These are phyloP conservation scores for Backusella luteola DNA, from an alignment of 192 early-diverging fungal species.

Conservation along the genomic window DNA sequence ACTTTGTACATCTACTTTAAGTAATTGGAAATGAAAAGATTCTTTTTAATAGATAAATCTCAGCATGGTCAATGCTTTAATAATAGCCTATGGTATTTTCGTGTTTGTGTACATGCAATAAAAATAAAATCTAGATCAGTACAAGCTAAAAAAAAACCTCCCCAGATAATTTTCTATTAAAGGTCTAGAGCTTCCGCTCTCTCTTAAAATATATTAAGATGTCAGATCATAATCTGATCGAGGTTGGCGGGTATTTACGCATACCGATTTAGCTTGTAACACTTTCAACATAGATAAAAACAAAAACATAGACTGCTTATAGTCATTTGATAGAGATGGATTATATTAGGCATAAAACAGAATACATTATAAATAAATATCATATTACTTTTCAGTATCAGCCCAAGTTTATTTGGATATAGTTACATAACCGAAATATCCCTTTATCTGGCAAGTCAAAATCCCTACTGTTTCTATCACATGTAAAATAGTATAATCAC, in stretches of 20 bases:
- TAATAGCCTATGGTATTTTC: too few species aligned
- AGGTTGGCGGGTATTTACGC: neutral
- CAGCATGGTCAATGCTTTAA: too few species aligned
- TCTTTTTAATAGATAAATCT: too few species aligned
- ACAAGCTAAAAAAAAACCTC: neutral
- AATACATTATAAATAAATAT: too few species aligned
- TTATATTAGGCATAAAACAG: neutral
- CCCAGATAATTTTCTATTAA: neutral
- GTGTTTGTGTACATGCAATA: too few species aligned
- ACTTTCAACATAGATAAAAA: neutral
- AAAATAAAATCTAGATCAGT: neutral
- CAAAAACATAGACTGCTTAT: neutral
- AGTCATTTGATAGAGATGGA: neutral
- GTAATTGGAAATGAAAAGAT: too few species aligned
- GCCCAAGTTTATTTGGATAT: neutral
- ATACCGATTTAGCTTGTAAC: neutral
- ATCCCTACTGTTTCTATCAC: neutral
- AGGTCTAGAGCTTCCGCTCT: neutral
- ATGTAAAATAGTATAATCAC: neutral
- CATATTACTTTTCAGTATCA: neutral
- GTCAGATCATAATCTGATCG: conserved; percentile 5
- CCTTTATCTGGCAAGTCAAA: neutral
- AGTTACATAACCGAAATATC: neutral
- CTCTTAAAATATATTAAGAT: neutral
- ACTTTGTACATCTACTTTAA: too few species aligned